Percentiles rank a stretch among this genome's conserved stretches.
Evolutionary conservation across 164 flowering plant genomes (phyloP).

Genomic region (Buxus sempervirens): DNA sequence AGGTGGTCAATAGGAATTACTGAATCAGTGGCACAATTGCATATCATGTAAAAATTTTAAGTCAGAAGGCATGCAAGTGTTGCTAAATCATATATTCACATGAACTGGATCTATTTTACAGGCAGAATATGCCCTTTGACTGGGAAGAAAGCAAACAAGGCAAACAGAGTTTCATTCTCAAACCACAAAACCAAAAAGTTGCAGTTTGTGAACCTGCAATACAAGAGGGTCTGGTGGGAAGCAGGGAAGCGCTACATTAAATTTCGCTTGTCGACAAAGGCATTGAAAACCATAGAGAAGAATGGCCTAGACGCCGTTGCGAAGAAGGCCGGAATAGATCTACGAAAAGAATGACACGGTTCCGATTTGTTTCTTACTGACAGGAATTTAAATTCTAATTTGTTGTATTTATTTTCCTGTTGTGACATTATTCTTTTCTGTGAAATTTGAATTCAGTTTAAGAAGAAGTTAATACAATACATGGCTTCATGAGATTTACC

Average conservation of each 20-base stretch:
- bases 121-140: constrained; percentile 93
- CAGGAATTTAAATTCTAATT: no score
- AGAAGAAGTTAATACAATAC: no score
- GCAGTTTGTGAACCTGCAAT: constrained; percentile 93
- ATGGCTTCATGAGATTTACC: no score
- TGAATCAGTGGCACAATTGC: background rate
- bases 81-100: no score
- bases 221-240: constrained; percentile 97
- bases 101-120: constrained; percentile 25
- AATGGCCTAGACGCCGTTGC: constrained; percentile 91
- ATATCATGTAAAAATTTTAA: background rate
- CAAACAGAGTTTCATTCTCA: constrained; percentile 79
- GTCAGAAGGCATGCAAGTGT: background rate
- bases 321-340: constrained; percentile 93
- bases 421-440: no score
- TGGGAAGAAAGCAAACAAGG: constrained; percentile 87
- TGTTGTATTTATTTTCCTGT: no score
- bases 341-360: constrained; percentile 47
- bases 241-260: constrained; percentile 83
- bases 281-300: constrained; percentile 90
- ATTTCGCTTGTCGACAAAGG: constrained; percentile 85
- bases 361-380: no score
- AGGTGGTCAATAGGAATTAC: background rate
- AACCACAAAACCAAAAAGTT: constrained; percentile 84
- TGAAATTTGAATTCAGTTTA: no score